Evolutionary conservation across 2,329 filamentous ascomycete species (phyloP), one percentile per base, ranked within the genome.

Genomic region (Penicillium sp.): DNA sequence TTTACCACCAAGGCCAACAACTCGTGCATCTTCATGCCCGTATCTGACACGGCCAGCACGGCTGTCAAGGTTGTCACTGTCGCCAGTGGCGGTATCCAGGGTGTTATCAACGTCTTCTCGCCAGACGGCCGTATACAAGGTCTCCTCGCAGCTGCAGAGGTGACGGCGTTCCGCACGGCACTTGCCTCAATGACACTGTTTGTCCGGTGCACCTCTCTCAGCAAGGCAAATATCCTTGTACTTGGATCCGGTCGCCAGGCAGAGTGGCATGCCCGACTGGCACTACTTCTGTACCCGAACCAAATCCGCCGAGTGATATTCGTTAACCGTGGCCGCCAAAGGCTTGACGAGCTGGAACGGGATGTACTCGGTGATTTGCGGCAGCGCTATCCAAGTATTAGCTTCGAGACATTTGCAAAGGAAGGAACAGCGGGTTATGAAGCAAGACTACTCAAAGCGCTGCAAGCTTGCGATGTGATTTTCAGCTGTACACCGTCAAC

Each of bases 81-180:
- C 2, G 58, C 59, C 4, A 61, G 62, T 2, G 53, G 61, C 2
- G 64, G 67, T 33, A 79, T 86, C 12, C 82, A 80, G 2, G 86
- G 87, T 15, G 81, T 85, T 6, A 76, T 92, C 44, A 87, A 86
- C 25, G 74, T 92, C 42, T 86, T 88, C 71, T 74, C 75, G 0
- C 77, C 80, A 1, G 72, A 78, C 20, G 88, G 88, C 37, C 69
- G 74, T 9, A 79, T 87, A 0, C 69, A 81, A 4, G 88, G 85
- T 4, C 77, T 92, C 48, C 72, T 93, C 32, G 86, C 89, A 60
- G 87, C 88, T 13, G 80, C 81, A 51, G 83, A 87, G 40, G 72
- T 92, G 28, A 93, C 89, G 0, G 88, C 86, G 3, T 93, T 92
- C 69, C 83, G 89, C 52, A 93, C 89, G 0, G 86, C 88, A 0